Evolutionary conservation across 1,284 basidiomycete genomes (phyloP).

Genomic region (Athelia sp.): DNA sequence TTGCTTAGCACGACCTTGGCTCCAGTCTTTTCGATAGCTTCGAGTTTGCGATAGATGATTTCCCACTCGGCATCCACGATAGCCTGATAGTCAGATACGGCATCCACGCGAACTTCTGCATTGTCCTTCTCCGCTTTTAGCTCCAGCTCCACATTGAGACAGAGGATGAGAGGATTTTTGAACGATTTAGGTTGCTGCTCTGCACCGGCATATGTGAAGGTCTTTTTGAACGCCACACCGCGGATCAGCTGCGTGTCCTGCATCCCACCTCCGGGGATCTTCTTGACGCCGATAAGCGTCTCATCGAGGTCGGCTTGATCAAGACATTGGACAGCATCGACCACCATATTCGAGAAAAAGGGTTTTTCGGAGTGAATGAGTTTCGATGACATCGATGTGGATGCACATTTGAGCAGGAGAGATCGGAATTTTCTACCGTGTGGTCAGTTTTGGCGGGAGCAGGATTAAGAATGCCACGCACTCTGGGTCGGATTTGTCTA

Average conservation of each 20-base stretch:
- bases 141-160: constrained; percentile 97
- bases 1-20: constrained; percentile 98
- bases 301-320: constrained; percentile 96
- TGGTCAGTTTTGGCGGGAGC: constrained; percentile 10
- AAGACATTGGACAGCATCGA: constrained; percentile 90
- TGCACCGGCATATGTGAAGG: constrained; percentile 98
- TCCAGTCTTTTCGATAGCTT: constrained; percentile 94
- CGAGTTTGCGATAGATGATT: constrained; percentile 97
- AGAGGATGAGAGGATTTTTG: constrained; percentile 84
- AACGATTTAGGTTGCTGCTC: constrained; percentile 99
- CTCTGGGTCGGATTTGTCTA: constrained; percentile 90
- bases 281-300: constrained; percentile 96
- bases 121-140: constrained; percentile 99
- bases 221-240: constrained; percentile 99
- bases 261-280: constrained; percentile 98
- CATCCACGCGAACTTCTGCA: constrained; percentile 95
- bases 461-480: constrained; percentile 36
- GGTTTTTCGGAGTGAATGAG: constrained; percentile 98
- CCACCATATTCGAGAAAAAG: constrained; percentile 99
- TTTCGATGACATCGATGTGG: constrained; percentile 99
- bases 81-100: constrained; percentile 96
- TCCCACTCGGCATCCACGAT: constrained; percentile 99
- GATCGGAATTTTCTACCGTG: constrained; percentile 80
- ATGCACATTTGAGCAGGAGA: constrained; percentile 92
- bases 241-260: constrained; percentile 88